Percentiles rank a stretch among this genome's conserved stretches.
Conservation (phyloP, 208 protist species). For the Lotmaria passim region DNA sequence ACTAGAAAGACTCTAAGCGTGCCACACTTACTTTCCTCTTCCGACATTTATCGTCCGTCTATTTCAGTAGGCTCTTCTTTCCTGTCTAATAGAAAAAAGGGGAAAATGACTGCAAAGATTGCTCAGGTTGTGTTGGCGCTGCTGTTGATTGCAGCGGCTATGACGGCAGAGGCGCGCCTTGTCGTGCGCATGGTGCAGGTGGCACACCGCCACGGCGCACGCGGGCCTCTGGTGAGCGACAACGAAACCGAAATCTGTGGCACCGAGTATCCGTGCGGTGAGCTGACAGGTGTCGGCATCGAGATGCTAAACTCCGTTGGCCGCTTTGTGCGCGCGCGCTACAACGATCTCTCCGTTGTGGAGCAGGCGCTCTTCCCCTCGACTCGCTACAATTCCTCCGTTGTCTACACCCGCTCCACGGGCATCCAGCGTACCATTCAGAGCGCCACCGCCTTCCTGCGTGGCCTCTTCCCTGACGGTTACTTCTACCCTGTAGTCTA, state of each 20-base stretch:
- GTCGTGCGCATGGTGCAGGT: slow-evolving; percentile 51
- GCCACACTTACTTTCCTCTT: not conserved
- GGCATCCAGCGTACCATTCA: slow-evolving; percentile 59
- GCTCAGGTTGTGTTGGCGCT: slow-evolving; percentile 10
- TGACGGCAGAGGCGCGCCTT: slow-evolving; percentile 27
- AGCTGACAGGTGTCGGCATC: slow-evolving; percentile 47
- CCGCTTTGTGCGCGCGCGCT: slow-evolving; percentile 41
- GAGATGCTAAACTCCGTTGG: slow-evolving; percentile 45
- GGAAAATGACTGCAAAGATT: slow-evolving; percentile 1
- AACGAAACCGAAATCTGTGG: slow-evolving; percentile 45
- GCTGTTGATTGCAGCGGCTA: slow-evolving; percentile 18
- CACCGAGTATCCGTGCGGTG: slow-evolving; percentile 41
- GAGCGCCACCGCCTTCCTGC: slow-evolving; percentile 56
- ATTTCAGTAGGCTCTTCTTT: too few relatives aligned
- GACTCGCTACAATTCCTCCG: slow-evolving; percentile 47
- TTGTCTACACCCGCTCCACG: slow-evolving; percentile 66
- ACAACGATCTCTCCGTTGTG: slow-evolving; percentile 46
- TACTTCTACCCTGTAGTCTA: slow-evolving; percentile 56
- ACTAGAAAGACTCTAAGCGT: too few relatives aligned
- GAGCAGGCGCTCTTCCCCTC: slow-evolving; percentile 44
- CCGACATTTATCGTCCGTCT: too few relatives aligned
- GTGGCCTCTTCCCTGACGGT: slow-evolving; percentile 50
- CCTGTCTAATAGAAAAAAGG: not conserved
- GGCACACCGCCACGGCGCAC: slow-evolving; percentile 54
- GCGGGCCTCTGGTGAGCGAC: slow-evolving; percentile 27